These are phyloP conservation scores for Penicillium sp. DNA, from an alignment of 2,329 filamentous ascomycete genomes.

Conservation along the genomic window DNA sequence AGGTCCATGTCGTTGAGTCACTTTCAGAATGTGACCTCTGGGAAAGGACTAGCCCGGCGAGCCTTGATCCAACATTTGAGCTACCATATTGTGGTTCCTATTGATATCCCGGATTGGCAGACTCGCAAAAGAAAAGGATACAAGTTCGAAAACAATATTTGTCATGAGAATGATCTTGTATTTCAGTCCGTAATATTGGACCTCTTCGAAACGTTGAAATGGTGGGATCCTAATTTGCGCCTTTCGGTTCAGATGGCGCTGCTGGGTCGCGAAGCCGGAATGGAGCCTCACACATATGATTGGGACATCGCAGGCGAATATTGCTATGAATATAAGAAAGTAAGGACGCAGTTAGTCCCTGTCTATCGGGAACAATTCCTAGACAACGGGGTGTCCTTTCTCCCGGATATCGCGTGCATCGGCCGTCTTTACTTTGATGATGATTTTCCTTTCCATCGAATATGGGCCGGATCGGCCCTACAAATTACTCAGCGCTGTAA, in stretches of 20 bases:
- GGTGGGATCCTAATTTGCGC: constrained; percentile 15
- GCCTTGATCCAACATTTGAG: constrained; percentile 16
- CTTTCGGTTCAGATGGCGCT: constrained; percentile 14
- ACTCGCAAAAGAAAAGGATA: constrained; percentile 13
- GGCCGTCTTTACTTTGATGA: constrained; percentile 13
- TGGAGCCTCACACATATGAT: constrained; percentile 18
- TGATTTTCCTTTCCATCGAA: not conserved
- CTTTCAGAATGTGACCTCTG: constrained; percentile 20
- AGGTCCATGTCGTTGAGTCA: constrained; percentile 15
- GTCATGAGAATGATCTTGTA: constrained; percentile 21
- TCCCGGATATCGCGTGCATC: constrained; percentile 13
- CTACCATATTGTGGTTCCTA: constrained; percentile 20
- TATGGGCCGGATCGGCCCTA: constrained; percentile 9
- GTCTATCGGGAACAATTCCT: constrained; percentile 26
- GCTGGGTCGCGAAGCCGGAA: constrained; percentile 8
- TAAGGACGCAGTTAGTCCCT: constrained; percentile 7
- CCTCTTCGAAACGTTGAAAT: constrained; percentile 18
- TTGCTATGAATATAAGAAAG: not conserved
- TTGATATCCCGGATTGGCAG: constrained; percentile 18
- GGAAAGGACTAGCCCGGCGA: constrained; percentile 1
- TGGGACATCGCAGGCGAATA: not conserved
- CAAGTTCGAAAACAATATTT: constrained; percentile 15
- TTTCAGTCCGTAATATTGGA: constrained; percentile 11
- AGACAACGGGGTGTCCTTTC: constrained; percentile 12
- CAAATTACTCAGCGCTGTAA: constrained; percentile 13